Conservation (phyloP, 2,329 filamentous ascomycete species). For the Ophiostoma pallidulum region DNA sequence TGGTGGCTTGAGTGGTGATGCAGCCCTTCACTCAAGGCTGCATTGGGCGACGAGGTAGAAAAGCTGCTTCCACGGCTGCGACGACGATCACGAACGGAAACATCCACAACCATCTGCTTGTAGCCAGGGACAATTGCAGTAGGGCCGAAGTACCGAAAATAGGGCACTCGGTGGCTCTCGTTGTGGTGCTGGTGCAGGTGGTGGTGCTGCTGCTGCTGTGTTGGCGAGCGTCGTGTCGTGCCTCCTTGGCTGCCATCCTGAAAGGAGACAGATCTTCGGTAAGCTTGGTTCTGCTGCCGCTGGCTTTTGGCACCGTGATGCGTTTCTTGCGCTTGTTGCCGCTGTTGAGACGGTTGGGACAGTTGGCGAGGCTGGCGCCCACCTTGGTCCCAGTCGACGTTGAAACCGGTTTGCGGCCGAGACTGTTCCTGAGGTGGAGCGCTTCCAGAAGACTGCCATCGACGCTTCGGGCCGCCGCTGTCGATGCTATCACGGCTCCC, state of each 20-base stretch:
- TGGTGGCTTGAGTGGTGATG: slow-evolving; percentile 24
- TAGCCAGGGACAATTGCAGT: slow-evolving; percentile 87
- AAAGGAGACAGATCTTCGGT: slow-evolving; percentile 4
- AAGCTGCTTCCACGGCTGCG: slow-evolving; percentile 49
- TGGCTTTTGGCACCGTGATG: neutral
- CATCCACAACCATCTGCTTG: slow-evolving; percentile 74
- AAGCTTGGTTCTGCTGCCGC: neutral
- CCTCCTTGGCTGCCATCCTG: slow-evolving; percentile 10
- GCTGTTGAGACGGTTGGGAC: neutral
- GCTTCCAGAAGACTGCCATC: neutral
- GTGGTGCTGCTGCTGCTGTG: neutral
- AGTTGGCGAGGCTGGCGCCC: neutral
- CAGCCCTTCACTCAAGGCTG: slow-evolving; percentile 20
- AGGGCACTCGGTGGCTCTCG: slow-evolving; percentile 62
- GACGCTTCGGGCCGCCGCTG: neutral
- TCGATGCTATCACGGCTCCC: neutral
- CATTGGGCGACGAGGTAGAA: slow-evolving; percentile 42
- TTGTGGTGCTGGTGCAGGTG: slow-evolving; percentile 34
- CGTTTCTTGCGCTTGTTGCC: too few species aligned
- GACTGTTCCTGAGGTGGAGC: neutral
- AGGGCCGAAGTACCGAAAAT: slow-evolving; percentile 83
- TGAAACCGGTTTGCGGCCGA: neutral
- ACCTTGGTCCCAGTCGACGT: neutral
- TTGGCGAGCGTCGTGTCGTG: slow-evolving; percentile 4
- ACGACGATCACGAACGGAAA: slow-evolving; percentile 56